Evolutionary conservation across 495 filamentous ascomycete species (phyloP), one percentile per base, ranked within the genome.

Genomic region (Tuber calosporum): DNA sequence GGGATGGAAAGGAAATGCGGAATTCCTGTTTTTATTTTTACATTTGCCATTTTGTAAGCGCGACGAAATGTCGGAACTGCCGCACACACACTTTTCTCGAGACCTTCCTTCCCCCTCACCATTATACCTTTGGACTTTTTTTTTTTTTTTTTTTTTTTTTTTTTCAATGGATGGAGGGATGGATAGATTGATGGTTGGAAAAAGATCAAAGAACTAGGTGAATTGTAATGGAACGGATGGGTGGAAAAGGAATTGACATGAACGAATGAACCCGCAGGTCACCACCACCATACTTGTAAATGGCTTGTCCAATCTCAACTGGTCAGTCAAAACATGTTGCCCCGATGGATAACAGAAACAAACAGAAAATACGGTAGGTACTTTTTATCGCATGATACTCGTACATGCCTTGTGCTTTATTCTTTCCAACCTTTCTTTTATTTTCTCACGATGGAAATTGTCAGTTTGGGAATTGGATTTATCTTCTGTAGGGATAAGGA

Each of bases 131-230:
- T 62, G 13, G 53, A 30, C 26, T 30, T 62, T 34, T 62, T 62
- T 68, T 66, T 72, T 11, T 42, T 68, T 73, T 76, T 42, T 68
- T 73, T 76, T 30, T 62, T 34, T 62, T 62, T 68, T 66, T 72
- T 11, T 42, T 68, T 73, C 73, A 73, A 77, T 41, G 42, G 75
- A 76, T 66, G 34, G 6, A 2, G 37, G 37, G 69, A 66, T 39
- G 34, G 37, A 38, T 66, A 36, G 66, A 40, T 66, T 34, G 69
- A 39, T 71, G 62, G 74, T 41, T 66, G 62, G 53, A 38, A n/a
- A 67, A 69, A 34, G 42, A 45, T 36, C 67, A 26, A 48, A 37
- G 45, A 42, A 19, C 37, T 41, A 42, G 30, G 37, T 37, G 17
- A 6, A 39, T 71, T 77, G 71, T n/a, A n/a, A 71, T 69, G 68